These are phyloP conservation scores for Diutina catenulata DNA, from an alignment of 1,139 yeast species.

Conservation along the genomic window DNA sequence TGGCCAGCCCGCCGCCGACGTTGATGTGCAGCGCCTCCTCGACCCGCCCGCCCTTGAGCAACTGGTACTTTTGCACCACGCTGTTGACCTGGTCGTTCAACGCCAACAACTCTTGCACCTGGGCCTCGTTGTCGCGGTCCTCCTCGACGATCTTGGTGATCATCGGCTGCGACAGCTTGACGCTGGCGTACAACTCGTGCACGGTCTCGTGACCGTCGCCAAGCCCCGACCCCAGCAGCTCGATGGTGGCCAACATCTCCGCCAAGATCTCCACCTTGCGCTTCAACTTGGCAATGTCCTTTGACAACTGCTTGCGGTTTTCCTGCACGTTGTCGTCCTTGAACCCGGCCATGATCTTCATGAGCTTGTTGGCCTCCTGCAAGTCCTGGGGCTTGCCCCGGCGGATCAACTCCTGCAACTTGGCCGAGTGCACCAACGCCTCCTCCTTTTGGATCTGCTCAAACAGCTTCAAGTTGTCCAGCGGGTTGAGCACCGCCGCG, in stretches of 20 bases:
- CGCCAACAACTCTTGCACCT: conserved; percentile 52
- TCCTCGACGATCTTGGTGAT: conserved; percentile 74
- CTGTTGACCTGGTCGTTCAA: conserved; percentile 72
- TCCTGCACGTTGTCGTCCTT: conserved; percentile 63
- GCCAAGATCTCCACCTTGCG: conserved; percentile 84
- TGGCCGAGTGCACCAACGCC: conserved; percentile 85
- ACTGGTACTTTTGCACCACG: conserved; percentile 54
- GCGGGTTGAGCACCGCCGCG: conserved; percentile 88
- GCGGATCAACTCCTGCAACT: conserved; percentile 87
- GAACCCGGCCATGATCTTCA: conserved; percentile 98
- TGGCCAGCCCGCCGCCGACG: conserved; percentile 23
- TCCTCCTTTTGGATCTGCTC: conserved; percentile 91
- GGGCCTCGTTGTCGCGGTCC: conserved; percentile 48
- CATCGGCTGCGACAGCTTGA: conserved; percentile 81
- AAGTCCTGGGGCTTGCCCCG: conserved; percentile 94
- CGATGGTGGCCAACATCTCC: conserved; percentile 66
- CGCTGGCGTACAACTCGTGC: conserved; percentile 63
- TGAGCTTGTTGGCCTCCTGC: conserved; percentile 89
- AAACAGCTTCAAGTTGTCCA: conserved; percentile 77
- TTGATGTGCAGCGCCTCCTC: conserved; percentile 49
- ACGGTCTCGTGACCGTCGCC: conserved; percentile 62
- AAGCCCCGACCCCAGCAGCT: conserved; percentile 30
- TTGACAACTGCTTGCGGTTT: conserved; percentile 68
- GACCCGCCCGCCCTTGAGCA: conserved; percentile 54
- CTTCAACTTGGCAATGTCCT: conserved; percentile 74